A percentile compares a stretch with the other conserved stretches of the same genome.
Conservation (phyloP, 192 early-diverging fungal genomes). For the Entomortierella beljakovae region DNA sequence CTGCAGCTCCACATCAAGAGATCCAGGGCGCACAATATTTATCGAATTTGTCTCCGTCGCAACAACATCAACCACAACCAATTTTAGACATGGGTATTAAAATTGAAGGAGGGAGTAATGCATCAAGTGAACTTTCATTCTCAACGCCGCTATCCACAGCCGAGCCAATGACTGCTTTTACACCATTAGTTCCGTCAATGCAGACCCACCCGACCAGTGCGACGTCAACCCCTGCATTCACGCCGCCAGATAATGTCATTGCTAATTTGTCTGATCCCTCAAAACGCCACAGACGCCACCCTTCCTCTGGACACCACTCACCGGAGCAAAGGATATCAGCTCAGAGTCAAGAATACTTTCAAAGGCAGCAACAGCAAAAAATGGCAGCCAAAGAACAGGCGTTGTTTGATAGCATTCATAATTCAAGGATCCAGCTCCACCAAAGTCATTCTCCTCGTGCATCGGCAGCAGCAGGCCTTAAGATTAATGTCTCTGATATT, state of each 20-base stretch:
- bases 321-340: slow-evolving; percentile 27
- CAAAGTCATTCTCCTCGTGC: slow-evolving; percentile 50
- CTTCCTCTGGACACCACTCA: slow-evolving; percentile 50
- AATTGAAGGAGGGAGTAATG: not conserved
- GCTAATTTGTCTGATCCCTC: slow-evolving; percentile 18
- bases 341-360: slow-evolving; percentile 31
- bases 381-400: slow-evolving; percentile 40
- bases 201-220: slow-evolving; percentile 9
- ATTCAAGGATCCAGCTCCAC: slow-evolving; percentile 32
- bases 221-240: slow-evolving; percentile 28
- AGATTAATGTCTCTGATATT: slow-evolving; percentile 40
- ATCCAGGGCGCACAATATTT: not conserved
- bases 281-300: slow-evolving; percentile 44
- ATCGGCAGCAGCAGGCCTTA: slow-evolving; percentile 27
- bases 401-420: slow-evolving; percentile 8
- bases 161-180: slow-evolving; percentile 23
- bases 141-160: slow-evolving; percentile 15
- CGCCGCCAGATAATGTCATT: slow-evolving; percentile 20
- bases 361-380: slow-evolving; percentile 36
- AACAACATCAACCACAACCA: slow-evolving; percentile 25
- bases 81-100: not conserved
- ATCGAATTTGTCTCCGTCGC: not conserved
- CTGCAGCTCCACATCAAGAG: slow-evolving; percentile 5
- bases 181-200: slow-evolving; percentile 47
- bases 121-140: slow-evolving; percentile 17